phyloP scores from a whole-genome alignment of 148 eudicot species.

The Oxyria digyna region DNA sequence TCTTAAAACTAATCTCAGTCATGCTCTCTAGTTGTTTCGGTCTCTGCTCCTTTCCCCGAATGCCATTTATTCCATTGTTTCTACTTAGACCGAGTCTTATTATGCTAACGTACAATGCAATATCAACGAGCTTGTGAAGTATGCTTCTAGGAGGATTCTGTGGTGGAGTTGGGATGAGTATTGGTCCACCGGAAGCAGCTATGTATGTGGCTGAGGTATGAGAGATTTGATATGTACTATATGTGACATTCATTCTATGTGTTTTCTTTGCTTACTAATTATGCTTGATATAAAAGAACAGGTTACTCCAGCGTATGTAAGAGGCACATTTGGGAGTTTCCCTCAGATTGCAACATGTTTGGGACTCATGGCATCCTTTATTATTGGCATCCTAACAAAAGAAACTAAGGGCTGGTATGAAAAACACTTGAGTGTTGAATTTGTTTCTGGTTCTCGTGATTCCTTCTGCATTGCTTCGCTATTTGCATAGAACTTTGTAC shows the following conservation, averaged over 20 bases:
- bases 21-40: not conserved
- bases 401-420: slow-evolving; percentile 59
- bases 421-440: slow-evolving; percentile 63
- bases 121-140: slow-evolving; percentile 35
- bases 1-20: not conserved
- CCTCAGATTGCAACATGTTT: slow-evolving; percentile 81
- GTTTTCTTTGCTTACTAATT: slow-evolving; percentile 5
- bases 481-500: slow-evolving; percentile 63
- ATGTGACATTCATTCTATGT: not conserved
- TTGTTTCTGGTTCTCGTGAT: slow-evolving; percentile 74
- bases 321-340: slow-evolving; percentile 93
- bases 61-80: not conserved
- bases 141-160: slow-evolving; percentile 86
- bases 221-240: not conserved
- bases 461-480: slow-evolving; percentile 70
- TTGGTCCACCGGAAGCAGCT: slow-evolving; percentile 86
- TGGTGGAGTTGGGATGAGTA: slow-evolving; percentile 84
- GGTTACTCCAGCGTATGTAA: slow-evolving; percentile 80
- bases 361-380: slow-evolving; percentile 59
- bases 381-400: slow-evolving; percentile 74
- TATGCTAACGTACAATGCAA: slow-evolving; percentile 37
- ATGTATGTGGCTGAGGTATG: slow-evolving; percentile 87
- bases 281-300: slow-evolving; percentile 17
- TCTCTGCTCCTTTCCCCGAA: not conserved
- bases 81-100: not conserved